Base-by-base conservation (phyloP, 768 basidiomycete genomes). In the Mycena haematopus region DNA sequence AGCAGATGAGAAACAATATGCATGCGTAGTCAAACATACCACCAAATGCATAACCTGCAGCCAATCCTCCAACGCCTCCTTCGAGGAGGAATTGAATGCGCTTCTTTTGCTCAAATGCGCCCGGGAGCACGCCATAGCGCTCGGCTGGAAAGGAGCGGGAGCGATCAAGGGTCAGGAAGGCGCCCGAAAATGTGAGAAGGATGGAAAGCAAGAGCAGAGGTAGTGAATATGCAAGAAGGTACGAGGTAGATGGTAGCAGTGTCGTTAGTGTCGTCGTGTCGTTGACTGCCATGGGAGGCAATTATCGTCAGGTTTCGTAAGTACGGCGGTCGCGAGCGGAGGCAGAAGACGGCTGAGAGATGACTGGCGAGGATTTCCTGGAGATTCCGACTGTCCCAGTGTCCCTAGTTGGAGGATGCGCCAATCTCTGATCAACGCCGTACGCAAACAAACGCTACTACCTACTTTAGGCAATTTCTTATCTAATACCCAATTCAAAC, bases 151-250 rank as follows among this genome's bases (percentile, higher is more conserved):
- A 89, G 8, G 84, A 80, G 40, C 86, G 82, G 22, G 88, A 85
- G 42, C 90, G 86, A 70, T 90, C 88, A 52, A 91, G 81, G 19
- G 83, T 89, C 22, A 90, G 76, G 72, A 91, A 90, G 3, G 87
- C 80, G n/a, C 89, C 88, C n/a, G 86, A 77, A 69, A 89, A 87
- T 8, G 83, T 84, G 38, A 88, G 76, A 24, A 85, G 62, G 42
- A 87, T 53, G 11, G 88, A 89, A 6, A 86, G 61, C 4, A 85
- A 71, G 33, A 91, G 76, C n/a, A 91, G 76, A 53, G 88, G 88
- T 27, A 90, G 68, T 33, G 82, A 69, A 70, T 89, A 90, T 42
- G 81, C 81, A 31, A 90, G 79, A 25, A 79, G 71, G 69, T 83
- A 85, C 5, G 84, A 71, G 22, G 80, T 77, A 10, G 83, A 77